Percentiles rank a stretch among this genome's conserved stretches.
Evolutionary conservation across 1,284 basidiomycete species (phyloP).

Genomic region (Microbotryomycetes sp.): DNA sequence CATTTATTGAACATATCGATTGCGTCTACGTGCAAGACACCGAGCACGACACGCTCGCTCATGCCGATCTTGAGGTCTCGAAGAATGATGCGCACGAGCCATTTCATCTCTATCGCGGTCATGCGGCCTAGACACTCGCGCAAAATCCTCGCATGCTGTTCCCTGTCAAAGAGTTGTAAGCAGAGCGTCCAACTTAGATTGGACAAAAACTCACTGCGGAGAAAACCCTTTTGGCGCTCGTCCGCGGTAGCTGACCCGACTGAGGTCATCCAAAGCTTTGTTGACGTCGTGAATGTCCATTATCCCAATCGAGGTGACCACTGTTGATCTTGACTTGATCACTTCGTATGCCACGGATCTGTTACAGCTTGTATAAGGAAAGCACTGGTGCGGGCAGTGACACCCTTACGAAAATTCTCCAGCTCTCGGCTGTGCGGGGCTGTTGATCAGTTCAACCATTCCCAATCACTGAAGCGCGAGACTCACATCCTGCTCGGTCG

Average conservation of each 20-base stretch:
- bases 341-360: slow-evolving; percentile 65
- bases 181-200: background rate
- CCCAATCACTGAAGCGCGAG: no score
- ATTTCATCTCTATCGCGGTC: slow-evolving; percentile 75
- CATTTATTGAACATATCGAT: slow-evolving; percentile 86
- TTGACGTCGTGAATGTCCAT: slow-evolving; percentile 75
- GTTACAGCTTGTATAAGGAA: slow-evolving; percentile 30
- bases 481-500: slow-evolving; percentile 54
- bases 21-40: slow-evolving; percentile 82
- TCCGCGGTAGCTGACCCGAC: slow-evolving; percentile 46
- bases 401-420: slow-evolving; percentile 5
- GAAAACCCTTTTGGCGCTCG: background rate
- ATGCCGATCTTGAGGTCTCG: slow-evolving; percentile 53
- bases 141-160: slow-evolving; percentile 63
- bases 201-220: slow-evolving; percentile 54
- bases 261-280: slow-evolving; percentile 63
- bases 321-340: slow-evolving; percentile 71
- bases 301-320: slow-evolving; percentile 56
- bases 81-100: slow-evolving; percentile 86
- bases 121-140: slow-evolving; percentile 66
- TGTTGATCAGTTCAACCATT: no score
- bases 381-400: background rate
- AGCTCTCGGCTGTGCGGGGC: background rate
- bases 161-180: slow-evolving; percentile 46
- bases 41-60: slow-evolving; percentile 71